Conservation (phyloP, 768 basidiomycete genomes). For the Lactifluus rugatus region DNA sequence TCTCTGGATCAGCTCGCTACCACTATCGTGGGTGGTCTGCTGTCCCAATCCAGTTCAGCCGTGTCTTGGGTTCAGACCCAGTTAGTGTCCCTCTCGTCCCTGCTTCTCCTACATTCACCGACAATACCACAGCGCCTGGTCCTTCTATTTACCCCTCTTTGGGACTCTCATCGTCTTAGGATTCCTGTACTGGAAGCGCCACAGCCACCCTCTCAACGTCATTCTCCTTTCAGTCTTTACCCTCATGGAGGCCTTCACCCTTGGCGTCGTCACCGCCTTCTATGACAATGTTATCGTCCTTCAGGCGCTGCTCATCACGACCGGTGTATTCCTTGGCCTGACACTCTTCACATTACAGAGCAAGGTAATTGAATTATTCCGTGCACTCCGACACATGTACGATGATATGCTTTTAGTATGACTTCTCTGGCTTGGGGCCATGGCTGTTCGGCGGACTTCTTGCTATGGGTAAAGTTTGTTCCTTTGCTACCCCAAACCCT, state of each 20-base stretch:
- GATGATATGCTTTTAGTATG: conserved; percentile 47
- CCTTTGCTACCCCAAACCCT: neutral
- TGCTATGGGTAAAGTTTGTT: conserved; percentile 49
- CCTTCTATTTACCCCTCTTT: conserved; percentile 69
- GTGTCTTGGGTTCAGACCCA: conserved; percentile 65
- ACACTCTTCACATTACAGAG: conserved; percentile 93
- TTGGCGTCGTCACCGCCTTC: conserved; percentile 79
- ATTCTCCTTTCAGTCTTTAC: conserved; percentile 83
- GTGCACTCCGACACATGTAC: neutral
- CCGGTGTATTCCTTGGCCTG: conserved; percentile 87
- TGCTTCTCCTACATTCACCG: neutral
- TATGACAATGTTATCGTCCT: conserved; percentile 65
- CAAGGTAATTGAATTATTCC: conserved; percentile 44
- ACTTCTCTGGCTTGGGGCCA: conserved; percentile 87
- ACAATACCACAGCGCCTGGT: conserved; percentile 48
- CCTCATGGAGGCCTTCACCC: conserved; percentile 77
- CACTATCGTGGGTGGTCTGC: conserved; percentile 58
- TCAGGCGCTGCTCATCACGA: conserved; percentile 85
- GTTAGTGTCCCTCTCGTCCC: conserved; percentile 32
- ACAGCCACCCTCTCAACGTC: conserved; percentile 81
- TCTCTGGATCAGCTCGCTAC: conserved; percentile 48
- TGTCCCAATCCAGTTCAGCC: conserved; percentile 53
- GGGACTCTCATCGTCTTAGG: conserved; percentile 73
- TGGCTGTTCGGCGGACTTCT: conserved; percentile 82
- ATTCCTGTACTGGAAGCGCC: conserved; percentile 85